phyloP scores from a whole-genome alignment of 2,329 filamentous ascomycete species.

The Stachybotrys chartarum region DNA sequence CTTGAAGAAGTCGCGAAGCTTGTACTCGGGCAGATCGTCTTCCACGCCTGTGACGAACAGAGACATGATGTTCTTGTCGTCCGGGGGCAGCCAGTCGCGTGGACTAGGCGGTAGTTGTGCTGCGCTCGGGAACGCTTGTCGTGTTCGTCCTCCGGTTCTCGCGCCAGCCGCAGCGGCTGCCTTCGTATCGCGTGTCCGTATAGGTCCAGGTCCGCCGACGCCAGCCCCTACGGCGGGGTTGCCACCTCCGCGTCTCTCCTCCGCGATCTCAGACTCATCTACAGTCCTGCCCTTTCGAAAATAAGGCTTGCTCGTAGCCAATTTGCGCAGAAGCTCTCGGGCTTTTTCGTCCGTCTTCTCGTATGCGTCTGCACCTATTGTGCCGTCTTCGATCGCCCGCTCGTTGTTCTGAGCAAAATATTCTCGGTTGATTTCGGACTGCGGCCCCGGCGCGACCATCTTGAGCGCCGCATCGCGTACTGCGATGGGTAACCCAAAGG shows the following conservation, averaged over 20 bases:
- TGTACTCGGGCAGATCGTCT: conserved; percentile 90
- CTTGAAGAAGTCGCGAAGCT: conserved; percentile 84
- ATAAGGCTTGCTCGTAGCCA: conserved; percentile 92
- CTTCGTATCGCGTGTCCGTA: conserved; percentile 64
- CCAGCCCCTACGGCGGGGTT: conserved; percentile 48
- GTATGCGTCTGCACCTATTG: conserved; percentile 79
- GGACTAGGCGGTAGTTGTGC: conserved; percentile 72
- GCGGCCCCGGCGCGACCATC: conserved; percentile 91
- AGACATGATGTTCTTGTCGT: conserved; percentile 81
- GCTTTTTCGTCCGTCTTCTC: conserved; percentile 98
- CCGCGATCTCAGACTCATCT: conserved; percentile 43
- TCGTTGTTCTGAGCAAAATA: conserved; percentile 98
- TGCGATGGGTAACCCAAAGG: conserved; percentile 89
- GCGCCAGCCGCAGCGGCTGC: conserved; percentile 45
- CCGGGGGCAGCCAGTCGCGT: conserved; percentile 78
- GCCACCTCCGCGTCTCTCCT: conserved; percentile 27
- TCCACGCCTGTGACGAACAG: conserved; percentile 93
- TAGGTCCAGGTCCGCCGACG: conserved; percentile 61
- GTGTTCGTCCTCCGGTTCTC: conserved; percentile 32
- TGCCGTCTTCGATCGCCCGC: conserved; percentile 86
- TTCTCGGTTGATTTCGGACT: conserved; percentile 89
- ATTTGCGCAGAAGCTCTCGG: conserved; percentile 71
- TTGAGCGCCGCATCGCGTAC: conserved; percentile 94
- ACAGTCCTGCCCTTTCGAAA: conserved; percentile 80
- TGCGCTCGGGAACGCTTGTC: conserved; percentile 58